Evolutionary conservation across 108 stramenopile species (phyloP), one percentile per base, ranked within the genome.

Genomic region (Aurantiochytrium sp.): DNA sequence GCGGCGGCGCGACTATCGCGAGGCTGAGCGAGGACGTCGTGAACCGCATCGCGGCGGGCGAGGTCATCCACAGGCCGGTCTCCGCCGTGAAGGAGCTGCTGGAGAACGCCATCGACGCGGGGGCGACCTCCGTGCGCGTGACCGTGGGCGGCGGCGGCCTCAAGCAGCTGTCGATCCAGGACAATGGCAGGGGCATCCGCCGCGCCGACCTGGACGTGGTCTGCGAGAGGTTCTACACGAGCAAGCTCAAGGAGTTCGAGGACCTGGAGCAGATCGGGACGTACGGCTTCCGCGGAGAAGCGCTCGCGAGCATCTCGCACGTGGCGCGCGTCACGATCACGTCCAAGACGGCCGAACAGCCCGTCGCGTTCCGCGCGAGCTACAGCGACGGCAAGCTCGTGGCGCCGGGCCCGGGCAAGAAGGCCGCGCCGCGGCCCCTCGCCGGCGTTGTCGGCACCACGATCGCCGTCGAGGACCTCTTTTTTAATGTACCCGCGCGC

Each of bases 271-370:
- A 86, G 22, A 91, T 98, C 52, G 52, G 88, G 5, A 98, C 97
- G 30, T 99, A 97, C 92, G 99, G 99, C 24, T 99, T 99, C 93
- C 95, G 99, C 2, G 99, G 99, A 1, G 99, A 99, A 92, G 98
- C 94, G 3, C 89, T 94, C 27, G 92, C 93, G 4, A 92, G 92
- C 87, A 91, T 94, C 68, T 91, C 91, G 17, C 92, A 94, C 36
- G 91, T 93, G 30, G 90, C 93, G 2, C 68, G 85, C 32, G 90
- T 94, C 31, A 89, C 91, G 24, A 91, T 94, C 65, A 89, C 90
- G 1, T 69, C 92, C 4, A 73, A 36, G 87, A 85, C 81, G 4
- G 31, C 32, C 12, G 54, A 85, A 0, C 31, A 81, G 22, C 27
- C 86, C 52, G 92, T 92, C 68, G 95, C 95, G 30, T 94, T 91